Conservation (phyloP, 345 rosid species). For the Carallia brachiata region DNA sequence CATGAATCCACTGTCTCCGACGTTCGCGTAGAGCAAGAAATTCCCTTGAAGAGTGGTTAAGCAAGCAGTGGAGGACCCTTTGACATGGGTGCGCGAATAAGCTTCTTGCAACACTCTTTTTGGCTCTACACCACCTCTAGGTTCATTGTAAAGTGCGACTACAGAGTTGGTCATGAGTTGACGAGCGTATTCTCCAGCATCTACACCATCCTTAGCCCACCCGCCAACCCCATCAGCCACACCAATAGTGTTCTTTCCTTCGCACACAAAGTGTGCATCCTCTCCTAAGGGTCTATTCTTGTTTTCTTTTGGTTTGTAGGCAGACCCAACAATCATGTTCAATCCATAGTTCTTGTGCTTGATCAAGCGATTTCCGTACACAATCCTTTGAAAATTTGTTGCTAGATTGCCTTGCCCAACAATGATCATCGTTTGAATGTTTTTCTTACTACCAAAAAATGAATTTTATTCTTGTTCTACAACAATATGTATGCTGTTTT, state of each 20-base stretch:
- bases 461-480: no score
- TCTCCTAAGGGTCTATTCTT: constrained; percentile 6
- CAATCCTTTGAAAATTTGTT: no score
- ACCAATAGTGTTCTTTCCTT: constrained; percentile 10
- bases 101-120: constrained; percentile 11
- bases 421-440: no score
- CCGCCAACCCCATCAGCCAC: constrained; percentile 32
- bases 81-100: neutral
- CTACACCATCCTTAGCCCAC: constrained; percentile 16
- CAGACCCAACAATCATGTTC: constrained; percentile 5
- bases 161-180: constrained; percentile 19
- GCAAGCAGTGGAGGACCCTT: constrained; percentile 28
- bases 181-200: constrained; percentile 15
- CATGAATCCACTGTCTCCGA: constrained; percentile 33
- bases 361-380: no score
- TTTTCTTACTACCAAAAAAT: no score
- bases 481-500: no score
- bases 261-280: constrained; percentile 22
- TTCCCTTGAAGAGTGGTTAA: constrained; percentile 1
- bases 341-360: neutral
- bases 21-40: constrained; percentile 10
- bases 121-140: neutral
- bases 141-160: neutral
- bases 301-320: constrained; percentile 11
- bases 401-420: no score